Conservation (phyloP, 192 early-diverging fungal genomes). For the Geranomyces michiganensis region DNA sequence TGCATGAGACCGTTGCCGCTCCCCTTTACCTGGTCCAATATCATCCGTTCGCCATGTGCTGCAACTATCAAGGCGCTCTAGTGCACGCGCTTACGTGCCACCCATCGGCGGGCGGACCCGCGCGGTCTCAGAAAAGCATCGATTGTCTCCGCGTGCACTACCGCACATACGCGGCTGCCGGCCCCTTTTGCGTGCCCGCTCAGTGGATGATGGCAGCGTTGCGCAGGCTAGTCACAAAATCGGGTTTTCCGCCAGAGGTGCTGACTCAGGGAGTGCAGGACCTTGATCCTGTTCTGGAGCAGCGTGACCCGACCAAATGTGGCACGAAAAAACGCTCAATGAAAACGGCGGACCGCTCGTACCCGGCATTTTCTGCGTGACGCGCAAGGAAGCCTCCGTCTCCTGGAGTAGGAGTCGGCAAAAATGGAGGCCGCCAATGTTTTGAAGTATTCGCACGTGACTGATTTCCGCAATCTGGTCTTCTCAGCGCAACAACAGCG, state of each 20-base stretch:
- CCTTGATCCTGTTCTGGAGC: neutral
- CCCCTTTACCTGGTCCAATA: constrained; percentile 1
- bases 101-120: constrained; percentile 2
- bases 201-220: constrained; percentile 11
- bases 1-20: neutral
- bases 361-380: too few species aligned
- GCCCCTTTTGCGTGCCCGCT: constrained; percentile 6
- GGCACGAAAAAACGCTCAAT: too few species aligned
- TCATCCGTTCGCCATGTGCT: constrained; percentile 21
- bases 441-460: too few species aligned
- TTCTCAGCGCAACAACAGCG: too few species aligned
- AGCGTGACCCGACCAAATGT: too few species aligned
- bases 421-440: too few species aligned
- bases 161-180: constrained; percentile 8
- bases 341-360: too few species aligned
- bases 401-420: too few species aligned
- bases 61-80: constrained; percentile 4
- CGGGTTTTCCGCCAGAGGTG: neutral
- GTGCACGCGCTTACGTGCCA: constrained; percentile 13
- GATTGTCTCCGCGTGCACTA: constrained; percentile 8
- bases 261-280: neutral
- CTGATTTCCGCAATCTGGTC: too few species aligned
- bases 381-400: too few species aligned
- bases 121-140: neutral
- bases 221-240: constrained; percentile 3